Base-by-base conservation (phyloP, 2,329 filamentous ascomycete species). In the Trichoderma hamatum region DNA sequence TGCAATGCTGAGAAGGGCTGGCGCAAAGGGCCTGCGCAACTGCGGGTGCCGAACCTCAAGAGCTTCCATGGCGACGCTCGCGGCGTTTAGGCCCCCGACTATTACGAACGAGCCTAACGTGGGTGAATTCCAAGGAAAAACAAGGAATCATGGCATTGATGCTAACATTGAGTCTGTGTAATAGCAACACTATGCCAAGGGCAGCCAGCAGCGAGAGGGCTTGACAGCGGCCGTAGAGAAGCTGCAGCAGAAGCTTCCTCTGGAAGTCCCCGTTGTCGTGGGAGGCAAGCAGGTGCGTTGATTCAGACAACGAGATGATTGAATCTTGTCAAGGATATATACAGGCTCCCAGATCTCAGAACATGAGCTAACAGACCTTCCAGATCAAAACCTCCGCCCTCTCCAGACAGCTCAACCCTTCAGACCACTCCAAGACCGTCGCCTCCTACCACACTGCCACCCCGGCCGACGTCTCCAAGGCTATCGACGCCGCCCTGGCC, bases 71-170 rank as follows among this genome's bases (percentile, higher is more conserved):
- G 81, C 89, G 69, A 91, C 89, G 9, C 84, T 97, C 72, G 94
- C 94, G 61, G 86, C 89, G 71, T 98, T 97, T 87, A 95, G 93
- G 84, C 88, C 94, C 63, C 96, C 96, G 61, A 89, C 89, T 72
- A 88, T 97, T 75, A 84, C 88, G 78, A 99, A 99, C 79, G 96
- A 99, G 83, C 93, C 93, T n/a, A 99, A 97, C 79, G 94, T 97
- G 81, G 80, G 92, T 85, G 3, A 11, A 11, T 1, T 32, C 39
- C 24, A 2, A 16, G 2, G 5, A 19, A 2, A 30, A 11, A 5
- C 19, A 10, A 24, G 9, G 36, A 46, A 56, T 16, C 13, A 3
- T n/a, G 16, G 30, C 16, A 5, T 32, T 28, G 43, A 36, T 46
- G 52, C 62, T 65, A 32, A 65, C 19, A 3, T 21, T 19, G n/a